Conservation (phyloP, 345 rosid species). For the Rhodamnia argentea region DNA sequence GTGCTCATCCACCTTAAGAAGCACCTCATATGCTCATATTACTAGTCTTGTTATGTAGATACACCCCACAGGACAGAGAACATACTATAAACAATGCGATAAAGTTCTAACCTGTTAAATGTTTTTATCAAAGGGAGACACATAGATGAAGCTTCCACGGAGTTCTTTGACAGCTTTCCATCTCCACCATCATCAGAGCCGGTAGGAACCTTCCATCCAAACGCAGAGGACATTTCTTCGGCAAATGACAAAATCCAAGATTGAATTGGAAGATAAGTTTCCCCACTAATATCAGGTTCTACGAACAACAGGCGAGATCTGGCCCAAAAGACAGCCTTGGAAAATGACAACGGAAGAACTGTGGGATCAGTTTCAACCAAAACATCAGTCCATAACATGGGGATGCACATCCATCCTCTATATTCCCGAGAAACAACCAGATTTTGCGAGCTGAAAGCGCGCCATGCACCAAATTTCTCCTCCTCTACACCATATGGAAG, state of each 20-base stretch:
- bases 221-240: constrained; percentile 54
- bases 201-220: constrained; percentile 89
- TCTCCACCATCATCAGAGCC: constrained; percentile 92
- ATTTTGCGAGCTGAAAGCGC: constrained; percentile 54
- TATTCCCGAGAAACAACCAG: constrained; percentile 45
- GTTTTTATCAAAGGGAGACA: constrained; percentile 57
- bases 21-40: neutral
- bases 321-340: constrained; percentile 91
- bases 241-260: constrained; percentile 67
- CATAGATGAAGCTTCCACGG: constrained; percentile 63
- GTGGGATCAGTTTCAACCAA: constrained; percentile 52
- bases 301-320: constrained; percentile 68
- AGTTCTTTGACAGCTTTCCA: constrained; percentile 71
- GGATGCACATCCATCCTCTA: constrained; percentile 84
- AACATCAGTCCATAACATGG: constrained; percentile 89
- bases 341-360: constrained; percentile 62
- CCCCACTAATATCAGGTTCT: constrained; percentile 67
- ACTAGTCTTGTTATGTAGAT: neutral
- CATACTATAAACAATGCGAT: neutral
- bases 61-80: neutral
- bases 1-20: neutral
- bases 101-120: constrained; percentile 54
- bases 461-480: constrained; percentile 45
- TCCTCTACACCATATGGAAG: constrained; percentile 27
- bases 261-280: constrained; percentile 47